Evolutionary conservation across 2,329 filamentous ascomycete species (phyloP).

Genomic region (Curvularia spicifera): DNA sequence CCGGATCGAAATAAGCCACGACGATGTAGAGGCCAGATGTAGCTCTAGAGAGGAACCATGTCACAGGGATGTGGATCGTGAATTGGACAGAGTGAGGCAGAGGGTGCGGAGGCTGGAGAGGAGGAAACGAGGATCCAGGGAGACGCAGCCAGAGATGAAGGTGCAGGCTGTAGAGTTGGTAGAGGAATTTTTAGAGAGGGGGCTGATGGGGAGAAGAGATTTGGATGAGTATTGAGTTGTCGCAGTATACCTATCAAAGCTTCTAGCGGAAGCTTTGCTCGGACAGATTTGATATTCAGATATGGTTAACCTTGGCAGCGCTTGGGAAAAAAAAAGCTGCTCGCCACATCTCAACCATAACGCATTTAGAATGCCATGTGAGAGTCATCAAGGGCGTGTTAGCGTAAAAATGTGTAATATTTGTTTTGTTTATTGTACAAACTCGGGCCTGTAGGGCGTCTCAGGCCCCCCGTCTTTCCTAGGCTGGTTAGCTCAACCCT

Average conservation of each 20-base stretch:
- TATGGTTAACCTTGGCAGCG: background rate
- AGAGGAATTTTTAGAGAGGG: constrained; percentile 3
- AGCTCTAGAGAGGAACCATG: constrained; percentile 2
- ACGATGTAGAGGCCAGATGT: background rate
- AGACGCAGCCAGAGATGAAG: constrained; percentile 2
- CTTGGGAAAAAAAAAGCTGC: too few relatives aligned
- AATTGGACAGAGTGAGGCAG: constrained; percentile 11
- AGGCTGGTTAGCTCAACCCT: background rate
- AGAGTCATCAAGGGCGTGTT: background rate
- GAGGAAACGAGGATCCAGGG: constrained; percentile 4
- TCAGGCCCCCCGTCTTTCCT: background rate
- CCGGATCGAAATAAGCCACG: background rate
- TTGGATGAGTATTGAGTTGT: background rate
- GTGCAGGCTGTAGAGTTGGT: constrained; percentile 5
- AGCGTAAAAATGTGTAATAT: background rate
- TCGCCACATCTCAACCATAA: background rate
- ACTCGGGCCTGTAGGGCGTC: background rate
- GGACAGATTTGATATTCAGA: background rate
- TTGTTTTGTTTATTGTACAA: background rate
- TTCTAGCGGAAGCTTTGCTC: too few relatives aligned
- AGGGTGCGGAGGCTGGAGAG: constrained; percentile 4
- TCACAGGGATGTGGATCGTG: constrained; percentile 1
- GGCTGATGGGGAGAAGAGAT: background rate
- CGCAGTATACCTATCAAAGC: too few relatives aligned
- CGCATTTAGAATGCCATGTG: too few relatives aligned